Evolutionary conservation across 1,139 yeast genomes (phyloP).

Genomic region (Hyphopichia fennica): DNA sequence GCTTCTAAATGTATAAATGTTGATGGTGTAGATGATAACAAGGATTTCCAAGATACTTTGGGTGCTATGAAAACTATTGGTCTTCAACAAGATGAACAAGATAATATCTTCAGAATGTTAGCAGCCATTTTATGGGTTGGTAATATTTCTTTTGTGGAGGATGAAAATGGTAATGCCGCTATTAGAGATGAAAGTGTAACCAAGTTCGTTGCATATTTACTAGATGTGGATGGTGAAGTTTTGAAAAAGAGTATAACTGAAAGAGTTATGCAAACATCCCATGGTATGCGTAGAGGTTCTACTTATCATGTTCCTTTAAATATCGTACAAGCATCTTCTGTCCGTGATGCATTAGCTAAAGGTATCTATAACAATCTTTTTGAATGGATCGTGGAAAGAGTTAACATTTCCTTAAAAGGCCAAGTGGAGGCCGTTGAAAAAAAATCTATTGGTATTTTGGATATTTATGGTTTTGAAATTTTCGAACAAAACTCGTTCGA

Average conservation of each 20-base stretch:
- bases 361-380: constrained; percentile 90
- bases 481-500: constrained; percentile 96
- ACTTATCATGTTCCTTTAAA: constrained; percentile 94
- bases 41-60: constrained; percentile 78
- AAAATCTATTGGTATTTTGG: constrained; percentile 85
- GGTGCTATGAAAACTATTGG: constrained; percentile 90
- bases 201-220: constrained; percentile 86
- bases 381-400: constrained; percentile 97
- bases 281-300: constrained; percentile 87
- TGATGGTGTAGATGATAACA: constrained; percentile 78
- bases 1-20: constrained; percentile 85
- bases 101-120: constrained; percentile 80
- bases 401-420: constrained; percentile 62
- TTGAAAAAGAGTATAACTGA: constrained; percentile 72
- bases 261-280: constrained; percentile 85
- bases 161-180: constrained; percentile 81
- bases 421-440: constrained; percentile 47
- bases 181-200: constrained; percentile 86
- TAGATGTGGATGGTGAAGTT: constrained; percentile 73
- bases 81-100: constrained; percentile 77
- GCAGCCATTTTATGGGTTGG: constrained; percentile 95
- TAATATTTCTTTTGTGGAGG: constrained; percentile 81
- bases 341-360: constrained; percentile 92
- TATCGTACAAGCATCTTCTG: constrained; percentile 89
- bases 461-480: constrained; percentile 97